phyloP scores from a whole-genome alignment of 148 eudicot genomes.

The Euryodendron excelsum region DNA sequence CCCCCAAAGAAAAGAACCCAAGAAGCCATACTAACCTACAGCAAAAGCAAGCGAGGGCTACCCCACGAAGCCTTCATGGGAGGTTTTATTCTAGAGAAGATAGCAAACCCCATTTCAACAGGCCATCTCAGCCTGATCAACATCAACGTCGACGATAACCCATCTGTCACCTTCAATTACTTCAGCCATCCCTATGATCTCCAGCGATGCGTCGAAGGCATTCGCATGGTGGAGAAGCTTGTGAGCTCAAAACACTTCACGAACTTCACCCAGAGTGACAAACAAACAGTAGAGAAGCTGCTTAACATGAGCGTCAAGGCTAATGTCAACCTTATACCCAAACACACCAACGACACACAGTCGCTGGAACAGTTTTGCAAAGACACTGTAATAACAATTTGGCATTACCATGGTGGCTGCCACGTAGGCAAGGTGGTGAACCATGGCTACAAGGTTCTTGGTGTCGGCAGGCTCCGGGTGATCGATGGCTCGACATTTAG shows the following conservation, averaged over 20 bases:
- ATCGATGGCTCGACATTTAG: conserved; percentile 78
- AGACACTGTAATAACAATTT: conserved; percentile 85
- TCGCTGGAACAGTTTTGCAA: conserved; percentile 79
- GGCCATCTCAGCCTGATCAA: conserved; percentile 60
- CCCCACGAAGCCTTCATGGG: conserved; percentile 77
- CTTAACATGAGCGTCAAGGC: conserved; percentile 77
- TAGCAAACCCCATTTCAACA: conserved; percentile 62
- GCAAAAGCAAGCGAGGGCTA: conserved; percentile 42
- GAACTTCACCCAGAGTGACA: conserved; percentile 41
- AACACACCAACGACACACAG: conserved; percentile 62
- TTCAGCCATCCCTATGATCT: conserved; percentile 75
- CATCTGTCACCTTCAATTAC: conserved; percentile 80
- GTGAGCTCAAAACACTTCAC: conserved; percentile 43
- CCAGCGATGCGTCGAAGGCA: conserved; percentile 59
- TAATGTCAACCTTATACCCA: conserved; percentile 70
- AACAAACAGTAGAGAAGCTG: conserved; percentile 37
- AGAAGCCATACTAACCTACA: conserved; percentile 65
- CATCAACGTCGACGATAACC: conserved; percentile 64
- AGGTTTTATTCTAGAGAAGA: conserved; percentile 76
- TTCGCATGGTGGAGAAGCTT: conserved; percentile 54
- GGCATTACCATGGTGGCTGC: conserved; percentile 99
- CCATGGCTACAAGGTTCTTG: conserved; percentile 51
- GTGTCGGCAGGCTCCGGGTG: conserved; percentile 68
- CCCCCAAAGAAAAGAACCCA: conserved; percentile 83
- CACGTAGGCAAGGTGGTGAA: conserved; percentile 74